phyloP scores from a whole-genome alignment of 371 early-diverging fungal genomes.

The Lichtheimia ramosa region DNA sequence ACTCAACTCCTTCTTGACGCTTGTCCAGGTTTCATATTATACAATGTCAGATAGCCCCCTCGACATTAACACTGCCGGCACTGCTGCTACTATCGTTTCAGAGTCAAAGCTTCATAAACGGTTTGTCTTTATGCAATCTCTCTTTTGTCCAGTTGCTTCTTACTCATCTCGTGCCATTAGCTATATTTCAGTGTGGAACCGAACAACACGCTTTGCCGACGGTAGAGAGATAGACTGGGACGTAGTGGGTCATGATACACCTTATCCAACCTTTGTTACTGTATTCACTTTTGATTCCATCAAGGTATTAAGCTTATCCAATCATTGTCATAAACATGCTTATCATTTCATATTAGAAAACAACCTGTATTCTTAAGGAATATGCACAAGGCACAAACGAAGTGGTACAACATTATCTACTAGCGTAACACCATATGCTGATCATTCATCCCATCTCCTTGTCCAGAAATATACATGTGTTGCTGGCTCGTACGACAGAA shows the following conservation, averaged over 20 bases:
- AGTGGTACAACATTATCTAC: slow-evolving; percentile 33
- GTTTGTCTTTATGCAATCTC: slow-evolving; percentile 15
- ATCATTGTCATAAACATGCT: not conserved
- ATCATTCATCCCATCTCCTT: not conserved
- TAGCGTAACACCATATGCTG: not conserved
- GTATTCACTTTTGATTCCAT: slow-evolving; percentile 50
- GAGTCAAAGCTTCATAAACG: slow-evolving; percentile 40
- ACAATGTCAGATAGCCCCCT: slow-evolving; percentile 20
- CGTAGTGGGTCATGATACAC: slow-evolving; percentile 52
- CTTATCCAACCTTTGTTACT: slow-evolving; percentile 49
- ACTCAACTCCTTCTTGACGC: too few species aligned
- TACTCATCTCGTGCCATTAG: slow-evolving; percentile 15
- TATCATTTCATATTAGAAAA: slow-evolving; percentile 34
- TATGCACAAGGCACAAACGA: slow-evolving; percentile 69
- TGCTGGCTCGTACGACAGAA: slow-evolving; percentile 57
- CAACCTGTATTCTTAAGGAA: slow-evolving; percentile 58
- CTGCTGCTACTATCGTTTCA: slow-evolving; percentile 37
- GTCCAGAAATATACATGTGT: slow-evolving; percentile 59
- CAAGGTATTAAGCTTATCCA: slow-evolving; percentile 16
- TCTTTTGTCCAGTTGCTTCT: not conserved
- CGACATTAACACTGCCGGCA: slow-evolving; percentile 42
- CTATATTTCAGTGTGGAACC: slow-evolving; percentile 58
- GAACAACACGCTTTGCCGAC: slow-evolving; percentile 54
- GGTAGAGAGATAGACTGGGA: slow-evolving; percentile 61
- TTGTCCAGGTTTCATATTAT: too few species aligned